Percentiles rank a stretch among this genome's conserved stretches.
Conservation (phyloP, 2,329 filamentous ascomycete genomes). For the Ophiocordyceps sinensis region DNA sequence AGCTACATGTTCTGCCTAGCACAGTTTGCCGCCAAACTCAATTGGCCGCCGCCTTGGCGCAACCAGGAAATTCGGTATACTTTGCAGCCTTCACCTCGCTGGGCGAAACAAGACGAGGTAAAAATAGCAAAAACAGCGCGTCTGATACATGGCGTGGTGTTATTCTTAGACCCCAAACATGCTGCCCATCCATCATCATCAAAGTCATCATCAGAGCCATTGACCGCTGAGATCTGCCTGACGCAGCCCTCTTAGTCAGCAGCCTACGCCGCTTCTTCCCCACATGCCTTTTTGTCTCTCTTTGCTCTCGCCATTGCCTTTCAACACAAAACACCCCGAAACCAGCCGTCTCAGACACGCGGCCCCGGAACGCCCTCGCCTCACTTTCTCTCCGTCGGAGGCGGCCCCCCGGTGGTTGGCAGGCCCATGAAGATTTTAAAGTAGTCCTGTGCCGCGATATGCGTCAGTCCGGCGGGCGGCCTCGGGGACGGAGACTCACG, state of each 20-base stretch:
- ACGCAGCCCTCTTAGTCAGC: too few species aligned
- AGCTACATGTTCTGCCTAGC: too few species aligned
- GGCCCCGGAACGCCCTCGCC: neutral
- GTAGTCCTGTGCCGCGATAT: constrained; percentile 41
- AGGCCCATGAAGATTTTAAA: constrained; percentile 86
- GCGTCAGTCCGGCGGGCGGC: constrained; percentile 5
- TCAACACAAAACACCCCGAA: neutral
- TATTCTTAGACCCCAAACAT: too few species aligned
- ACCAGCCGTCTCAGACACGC: neutral
- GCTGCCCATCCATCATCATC: neutral
- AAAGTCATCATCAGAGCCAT: too few species aligned
- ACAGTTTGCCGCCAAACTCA: too few species aligned
- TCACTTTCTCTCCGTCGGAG: constrained; percentile 36
- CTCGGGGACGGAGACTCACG: constrained; percentile 28
- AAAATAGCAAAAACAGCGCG: neutral
- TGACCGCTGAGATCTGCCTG: too few species aligned
- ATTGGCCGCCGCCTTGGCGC: too few species aligned
- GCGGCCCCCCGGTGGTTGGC: constrained; percentile 63
- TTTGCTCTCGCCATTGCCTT: too few species aligned
- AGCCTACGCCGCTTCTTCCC: too few species aligned
- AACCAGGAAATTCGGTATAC: too few species aligned
- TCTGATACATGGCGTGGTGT: neutral
- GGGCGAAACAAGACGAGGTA: neutral
- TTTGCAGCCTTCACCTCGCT: too few species aligned
- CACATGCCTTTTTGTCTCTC: too few species aligned